Evolutionary conservation across 163 green algal genomes (phyloP), one percentile per base, ranked within the genome.

Genomic region (Volvox carteri): DNA sequence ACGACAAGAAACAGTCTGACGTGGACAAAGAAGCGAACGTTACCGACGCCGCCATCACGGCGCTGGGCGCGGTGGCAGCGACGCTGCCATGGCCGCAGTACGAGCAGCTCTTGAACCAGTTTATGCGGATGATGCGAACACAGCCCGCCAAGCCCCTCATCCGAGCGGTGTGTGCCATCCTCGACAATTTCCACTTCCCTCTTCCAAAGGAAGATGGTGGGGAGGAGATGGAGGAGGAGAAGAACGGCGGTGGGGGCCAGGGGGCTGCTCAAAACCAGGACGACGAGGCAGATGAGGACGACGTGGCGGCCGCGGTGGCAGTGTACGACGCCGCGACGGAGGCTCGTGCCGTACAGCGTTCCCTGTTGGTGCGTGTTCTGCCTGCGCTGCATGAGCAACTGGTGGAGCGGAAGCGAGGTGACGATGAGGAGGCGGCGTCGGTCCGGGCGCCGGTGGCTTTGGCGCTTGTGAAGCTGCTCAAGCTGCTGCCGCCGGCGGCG

Each of bases 181-280:
- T 99, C 5, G 97, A 99, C 81, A 91, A 93, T 8, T 98, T 98
- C 92, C 96, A 98, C 93, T 98, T 98, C 86, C 37, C 87, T 18
- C 56, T 94, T 75, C 90, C 90, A 44, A 78, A 88, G 54, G 33
- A 41, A 11, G 84, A 84, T 80, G 19, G 84, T 78, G 37, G 83
- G n/a, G 6, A 76, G 25, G 33, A 42, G 8, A 23, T 30, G 44
- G 30, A 76, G 75, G 48, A 0, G 44, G 68, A 88, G 65, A 28
- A 44, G 35, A 67, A 74, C 35, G n/a, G 52, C 65, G 11, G 42
- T 84, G 44, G 72, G 85, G n/a, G 52, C 78, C 73, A 25, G 84
- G 78, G 16, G 7, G 87, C 2, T 3, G 90, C 84, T 2, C 72
- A 9, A 73, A 60, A 42, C 0, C 76, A 62, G 33, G 83, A 76